Percentiles rank a stretch among this genome's conserved stretches.
These are phyloP conservation scores for Penicillium paxilli DNA, from an alignment of 495 filamentous ascomycete genomes.

Conservation along the genomic window DNA sequence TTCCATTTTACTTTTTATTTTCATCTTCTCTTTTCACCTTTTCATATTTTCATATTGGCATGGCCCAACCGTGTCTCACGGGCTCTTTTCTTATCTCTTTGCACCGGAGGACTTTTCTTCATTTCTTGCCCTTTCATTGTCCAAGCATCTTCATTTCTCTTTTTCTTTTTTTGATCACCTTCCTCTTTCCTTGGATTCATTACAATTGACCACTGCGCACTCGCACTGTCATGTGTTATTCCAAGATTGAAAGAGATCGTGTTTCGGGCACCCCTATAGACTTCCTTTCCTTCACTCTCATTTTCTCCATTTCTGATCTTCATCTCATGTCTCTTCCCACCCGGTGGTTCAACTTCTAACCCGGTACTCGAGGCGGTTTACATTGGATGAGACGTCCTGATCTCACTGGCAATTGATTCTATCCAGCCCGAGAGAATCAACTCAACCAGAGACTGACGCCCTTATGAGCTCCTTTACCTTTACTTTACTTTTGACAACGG, in stretches of 20 bases:
- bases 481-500: not conserved
- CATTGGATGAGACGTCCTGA: not conserved
- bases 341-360: not conserved
- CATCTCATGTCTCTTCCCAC: not conserved
- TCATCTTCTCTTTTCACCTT: constrained; percentile 14
- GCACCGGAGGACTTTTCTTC: constrained; percentile 1
- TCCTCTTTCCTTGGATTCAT: not conserved
- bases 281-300: not conserved
- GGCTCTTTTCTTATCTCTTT: constrained; percentile 12
- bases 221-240: too few relatives aligned
- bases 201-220: not conserved
- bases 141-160: too few relatives aligned
- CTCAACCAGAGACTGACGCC: not conserved
- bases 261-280: not conserved
- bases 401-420: not conserved
- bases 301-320: not conserved
- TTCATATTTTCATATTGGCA: too few relatives aligned
- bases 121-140: constrained; percentile 5
- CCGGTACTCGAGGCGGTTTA: not conserved
- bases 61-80: constrained; percentile 10
- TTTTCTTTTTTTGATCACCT: constrained; percentile 5
- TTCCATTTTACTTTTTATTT: not conserved
- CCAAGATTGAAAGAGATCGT: too few relatives aligned
- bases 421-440: not conserved
- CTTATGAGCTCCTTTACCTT: not conserved